Evolutionary conservation across 164 flowering plant genomes (phyloP).

Genomic region (Berberis thunbergii): DNA sequence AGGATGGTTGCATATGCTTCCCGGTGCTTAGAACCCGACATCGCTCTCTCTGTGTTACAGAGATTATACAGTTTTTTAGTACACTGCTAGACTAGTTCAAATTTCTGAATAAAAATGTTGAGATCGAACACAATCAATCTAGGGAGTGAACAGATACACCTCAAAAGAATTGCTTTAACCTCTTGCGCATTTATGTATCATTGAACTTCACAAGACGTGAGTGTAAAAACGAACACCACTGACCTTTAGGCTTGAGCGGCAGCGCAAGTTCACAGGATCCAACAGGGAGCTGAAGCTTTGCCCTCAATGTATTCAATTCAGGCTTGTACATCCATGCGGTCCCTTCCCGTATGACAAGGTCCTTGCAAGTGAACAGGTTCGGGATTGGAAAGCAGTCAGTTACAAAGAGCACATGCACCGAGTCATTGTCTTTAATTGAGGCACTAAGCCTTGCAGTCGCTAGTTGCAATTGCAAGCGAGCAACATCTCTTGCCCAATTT

Average conservation of each 20-base stretch:
- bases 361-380: constrained; percentile 58
- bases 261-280: constrained; percentile 56
- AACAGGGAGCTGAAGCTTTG: constrained; percentile 45
- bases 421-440: constrained; percentile 18
- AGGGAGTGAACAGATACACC: not conserved
- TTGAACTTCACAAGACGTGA: not conserved
- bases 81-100: not conserved
- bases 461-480: constrained; percentile 54
- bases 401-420: constrained; percentile 35
- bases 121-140: not conserved
- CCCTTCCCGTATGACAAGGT: constrained; percentile 31
- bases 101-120: not conserved
- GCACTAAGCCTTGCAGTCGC: constrained; percentile 50
- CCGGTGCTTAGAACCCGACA: constrained; percentile 24
- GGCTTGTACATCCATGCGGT: constrained; percentile 42
- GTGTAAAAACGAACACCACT: constrained; percentile 2
- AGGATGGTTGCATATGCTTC: constrained; percentile 58
- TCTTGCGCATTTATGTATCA: not conserved
- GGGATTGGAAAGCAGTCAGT: constrained; percentile 50
- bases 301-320: constrained; percentile 21
- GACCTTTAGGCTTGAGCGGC: constrained; percentile 38
- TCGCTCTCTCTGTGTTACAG: constrained; percentile 14
- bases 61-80: not conserved
- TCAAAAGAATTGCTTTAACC: not conserved
- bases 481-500: constrained; percentile 54